phyloP scores from a whole-genome alignment of 2,329 filamentous ascomycete genomes.

The Fusarium sp. region DNA sequence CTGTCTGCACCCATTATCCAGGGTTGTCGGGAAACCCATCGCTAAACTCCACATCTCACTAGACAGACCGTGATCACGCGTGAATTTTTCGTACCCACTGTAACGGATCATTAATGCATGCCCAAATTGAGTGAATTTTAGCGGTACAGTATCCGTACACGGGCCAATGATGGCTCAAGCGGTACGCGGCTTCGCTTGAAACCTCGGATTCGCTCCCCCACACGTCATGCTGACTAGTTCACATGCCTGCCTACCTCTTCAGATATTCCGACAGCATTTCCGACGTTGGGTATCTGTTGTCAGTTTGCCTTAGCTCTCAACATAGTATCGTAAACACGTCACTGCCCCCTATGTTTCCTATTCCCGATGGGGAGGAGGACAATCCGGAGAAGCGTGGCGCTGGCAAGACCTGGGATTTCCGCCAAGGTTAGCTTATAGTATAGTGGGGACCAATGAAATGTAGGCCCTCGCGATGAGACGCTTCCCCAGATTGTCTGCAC shows the following conservation, averaged over 20 bases:
- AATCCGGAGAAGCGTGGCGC: neutral
- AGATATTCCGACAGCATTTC: conserved; percentile 3
- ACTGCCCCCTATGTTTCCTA: neutral
- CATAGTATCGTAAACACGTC: neutral
- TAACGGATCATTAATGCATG: no score
- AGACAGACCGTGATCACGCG: neutral
- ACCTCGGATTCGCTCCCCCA: neutral
- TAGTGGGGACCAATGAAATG: no score
- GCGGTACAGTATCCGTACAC: neutral
- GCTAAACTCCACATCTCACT: neutral
- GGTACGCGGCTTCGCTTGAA: neutral
- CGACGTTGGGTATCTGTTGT: neutral
- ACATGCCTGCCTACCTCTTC: neutral
- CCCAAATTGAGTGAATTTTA: no score
- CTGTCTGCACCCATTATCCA: neutral
- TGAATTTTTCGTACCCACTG: neutral
- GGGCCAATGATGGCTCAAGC: neutral
- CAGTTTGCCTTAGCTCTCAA: neutral
- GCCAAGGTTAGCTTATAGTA: neutral
- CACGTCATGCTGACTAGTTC: neutral
- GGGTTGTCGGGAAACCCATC: conserved; percentile 2
- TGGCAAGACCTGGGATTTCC: neutral
- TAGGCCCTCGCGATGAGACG: neutral
- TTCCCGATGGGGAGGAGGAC: neutral
- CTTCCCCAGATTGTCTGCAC: neutral